Conservation (phyloP, 192 early-diverging fungal genomes). For the Coemansia sp. region DNA sequence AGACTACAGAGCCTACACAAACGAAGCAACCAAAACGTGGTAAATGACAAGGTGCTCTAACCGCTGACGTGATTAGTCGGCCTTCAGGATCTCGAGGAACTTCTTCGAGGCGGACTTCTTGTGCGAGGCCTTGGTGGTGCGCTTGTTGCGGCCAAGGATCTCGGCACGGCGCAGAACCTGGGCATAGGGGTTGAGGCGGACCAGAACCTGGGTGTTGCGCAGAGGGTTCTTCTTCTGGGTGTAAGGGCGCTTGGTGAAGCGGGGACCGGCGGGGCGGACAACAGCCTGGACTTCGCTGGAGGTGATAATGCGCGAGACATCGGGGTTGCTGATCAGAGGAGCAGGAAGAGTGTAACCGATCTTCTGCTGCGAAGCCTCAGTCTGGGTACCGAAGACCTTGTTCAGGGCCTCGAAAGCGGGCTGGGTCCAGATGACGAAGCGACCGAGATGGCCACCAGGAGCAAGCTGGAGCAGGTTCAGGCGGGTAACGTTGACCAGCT, state of each 20-base stretch:
- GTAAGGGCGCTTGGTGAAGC: constrained; percentile 86
- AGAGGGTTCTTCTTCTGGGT: constrained; percentile 99
- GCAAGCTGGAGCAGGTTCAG: constrained; percentile 98
- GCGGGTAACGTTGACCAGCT: constrained; percentile 83
- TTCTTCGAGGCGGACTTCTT: constrained; percentile 54
- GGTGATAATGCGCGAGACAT: constrained; percentile 94
- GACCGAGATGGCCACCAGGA: constrained; percentile 97
- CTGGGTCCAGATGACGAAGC: constrained; percentile 99
- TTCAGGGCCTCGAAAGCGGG: constrained; percentile 89
- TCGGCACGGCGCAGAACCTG: constrained; percentile 81
- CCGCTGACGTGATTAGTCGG: constrained; percentile 38
- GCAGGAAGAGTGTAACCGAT: constrained; percentile 88
- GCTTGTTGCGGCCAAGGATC: constrained; percentile 60
- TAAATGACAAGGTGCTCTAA: neutral
- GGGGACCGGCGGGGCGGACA: constrained; percentile 78
- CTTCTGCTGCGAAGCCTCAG: constrained; percentile 78
- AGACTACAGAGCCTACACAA: neutral
- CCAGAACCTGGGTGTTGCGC: constrained; percentile 84
- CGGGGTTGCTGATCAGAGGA: constrained; percentile 88
- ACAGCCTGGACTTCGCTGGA: constrained; percentile 96
- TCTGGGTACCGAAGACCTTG: constrained; percentile 87
- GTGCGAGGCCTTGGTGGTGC: constrained; percentile 61
- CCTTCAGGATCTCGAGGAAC: constrained; percentile 57
- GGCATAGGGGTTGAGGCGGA: constrained; percentile 97
- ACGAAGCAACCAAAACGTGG: neutral